Conservation (phyloP, 176 grass and related monocot species). For the Microstegium vimineum region DNA sequence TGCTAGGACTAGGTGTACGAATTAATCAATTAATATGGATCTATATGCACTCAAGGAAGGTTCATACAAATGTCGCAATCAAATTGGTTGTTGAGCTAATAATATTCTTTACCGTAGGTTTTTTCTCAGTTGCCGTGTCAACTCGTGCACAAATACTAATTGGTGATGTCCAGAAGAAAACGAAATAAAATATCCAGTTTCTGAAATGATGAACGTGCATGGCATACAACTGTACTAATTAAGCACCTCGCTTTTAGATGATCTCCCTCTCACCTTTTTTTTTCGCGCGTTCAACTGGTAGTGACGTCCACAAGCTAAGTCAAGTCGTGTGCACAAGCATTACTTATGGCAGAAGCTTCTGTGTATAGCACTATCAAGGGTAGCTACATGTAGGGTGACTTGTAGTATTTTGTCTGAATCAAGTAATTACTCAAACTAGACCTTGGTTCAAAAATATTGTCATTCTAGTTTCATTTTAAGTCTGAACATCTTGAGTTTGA, state of each 20-base stretch:
- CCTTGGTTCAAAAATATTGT: too few relatives aligned
- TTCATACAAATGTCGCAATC: conserved; percentile 14
- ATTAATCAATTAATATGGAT: too few relatives aligned
- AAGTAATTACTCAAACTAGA: background rate
- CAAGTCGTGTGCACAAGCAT: background rate
- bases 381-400: background rate
- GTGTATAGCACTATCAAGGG: background rate
- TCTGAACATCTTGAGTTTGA: too few relatives aligned
- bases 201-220: background rate
- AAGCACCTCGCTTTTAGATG: background rate
- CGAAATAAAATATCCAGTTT: background rate
- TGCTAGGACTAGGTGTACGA: background rate
- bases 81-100: conserved; percentile 19
- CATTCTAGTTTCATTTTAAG: too few relatives aligned
- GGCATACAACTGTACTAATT: conserved; percentile 19
- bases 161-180: background rate
- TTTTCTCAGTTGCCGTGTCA: conserved; percentile 12
- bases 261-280: background rate
- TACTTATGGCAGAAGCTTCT: background rate
- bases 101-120: background rate
- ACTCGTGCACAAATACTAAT: background rate
- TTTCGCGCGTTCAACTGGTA: background rate
- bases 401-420: background rate
- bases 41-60: background rate
- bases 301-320: conserved; percentile 7